phyloP scores from a whole-genome alignment of 805 yeast species.

The Lachancea cidri region DNA sequence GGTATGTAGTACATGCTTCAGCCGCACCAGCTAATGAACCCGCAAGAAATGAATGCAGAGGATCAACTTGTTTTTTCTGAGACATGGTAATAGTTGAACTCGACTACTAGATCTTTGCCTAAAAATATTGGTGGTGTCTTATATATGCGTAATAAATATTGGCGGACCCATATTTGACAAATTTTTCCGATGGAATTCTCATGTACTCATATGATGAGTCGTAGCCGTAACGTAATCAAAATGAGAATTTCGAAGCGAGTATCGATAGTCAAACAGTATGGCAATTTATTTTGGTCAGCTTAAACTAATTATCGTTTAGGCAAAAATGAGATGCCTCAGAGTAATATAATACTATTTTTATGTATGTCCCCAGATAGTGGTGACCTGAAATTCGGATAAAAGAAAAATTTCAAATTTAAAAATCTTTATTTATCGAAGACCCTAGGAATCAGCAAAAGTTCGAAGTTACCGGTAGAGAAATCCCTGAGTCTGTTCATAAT shows the following conservation, averaged over 20 bases:
- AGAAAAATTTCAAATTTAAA: too few species aligned
- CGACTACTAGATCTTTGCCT: too few species aligned
- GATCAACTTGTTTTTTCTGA: conserved; percentile 46
- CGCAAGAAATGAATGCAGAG: conserved; percentile 78
- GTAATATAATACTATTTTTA: too few species aligned
- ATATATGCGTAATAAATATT: not conserved
- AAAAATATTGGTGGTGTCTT: too few species aligned
- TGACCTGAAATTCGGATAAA: not conserved
- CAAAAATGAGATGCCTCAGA: too few species aligned
- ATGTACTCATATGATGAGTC: not conserved
- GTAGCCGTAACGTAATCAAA: not conserved
- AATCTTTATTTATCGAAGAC: too few species aligned
- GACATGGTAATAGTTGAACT: conserved; percentile 12
- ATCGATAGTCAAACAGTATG: too few species aligned
- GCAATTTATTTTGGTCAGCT: too few species aligned
- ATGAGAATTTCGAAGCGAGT: not conserved
- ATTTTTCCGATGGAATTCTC: not conserved
- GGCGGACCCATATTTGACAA: not conserved
- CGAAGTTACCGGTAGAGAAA: too few species aligned
- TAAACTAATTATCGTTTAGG: too few species aligned
- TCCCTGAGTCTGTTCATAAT: too few species aligned
- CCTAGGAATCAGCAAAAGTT: too few species aligned
- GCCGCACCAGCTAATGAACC: conserved; percentile 97
- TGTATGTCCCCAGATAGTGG: not conserved
- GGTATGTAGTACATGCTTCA: conserved; percentile 88